Conservation (phyloP, 1,284 basidiomycete species). For the Leccinum holopus region DNA sequence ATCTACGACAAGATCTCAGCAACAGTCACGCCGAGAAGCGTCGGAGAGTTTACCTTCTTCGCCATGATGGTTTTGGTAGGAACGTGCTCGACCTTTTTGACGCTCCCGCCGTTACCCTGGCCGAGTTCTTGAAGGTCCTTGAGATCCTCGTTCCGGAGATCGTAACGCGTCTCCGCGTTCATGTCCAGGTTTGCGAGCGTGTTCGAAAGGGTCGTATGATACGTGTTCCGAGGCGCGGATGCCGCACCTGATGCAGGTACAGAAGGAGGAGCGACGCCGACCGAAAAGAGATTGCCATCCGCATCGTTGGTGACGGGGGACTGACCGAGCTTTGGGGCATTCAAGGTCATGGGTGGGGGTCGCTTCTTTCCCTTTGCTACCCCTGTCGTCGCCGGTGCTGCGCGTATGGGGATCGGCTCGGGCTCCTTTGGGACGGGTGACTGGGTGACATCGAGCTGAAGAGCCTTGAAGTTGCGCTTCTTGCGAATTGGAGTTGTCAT, state of each 20-base stretch:
- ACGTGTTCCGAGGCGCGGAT: slow-evolving; percentile 54
- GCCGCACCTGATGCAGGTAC: slow-evolving; percentile 41
- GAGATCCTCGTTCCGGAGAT: slow-evolving; percentile 80
- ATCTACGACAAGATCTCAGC: slow-evolving; percentile 53
- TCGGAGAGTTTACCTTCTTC: slow-evolving; percentile 71
- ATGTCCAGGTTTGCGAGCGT: slow-evolving; percentile 74
- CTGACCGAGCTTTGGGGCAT: slow-evolving; percentile 45
- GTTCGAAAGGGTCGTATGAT: slow-evolving; percentile 70
- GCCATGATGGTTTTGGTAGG: slow-evolving; percentile 91
- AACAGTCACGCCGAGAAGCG: not conserved
- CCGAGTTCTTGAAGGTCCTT: slow-evolving; percentile 87
- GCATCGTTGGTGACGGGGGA: slow-evolving; percentile 40
- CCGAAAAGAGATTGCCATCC: slow-evolving; percentile 41
- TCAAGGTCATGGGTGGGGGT: slow-evolving; percentile 61
- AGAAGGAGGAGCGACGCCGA: slow-evolving; percentile 39
- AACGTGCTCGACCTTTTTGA: slow-evolving; percentile 93
- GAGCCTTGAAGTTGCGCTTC: slow-evolving; percentile 79
- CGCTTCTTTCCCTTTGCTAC: slow-evolving; percentile 50
- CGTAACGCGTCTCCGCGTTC: slow-evolving; percentile 72
- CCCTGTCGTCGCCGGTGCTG: slow-evolving; percentile 35
- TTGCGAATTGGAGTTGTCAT: slow-evolving; percentile 61
- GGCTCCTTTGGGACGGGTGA: slow-evolving; percentile 43
- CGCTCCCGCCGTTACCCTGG: slow-evolving; percentile 97
- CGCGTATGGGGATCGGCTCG: slow-evolving; percentile 38
- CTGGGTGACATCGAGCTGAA: slow-evolving; percentile 59